Conservation (phyloP, 495 filamentous ascomycete species). For the Aspergillus affinis region DNA sequence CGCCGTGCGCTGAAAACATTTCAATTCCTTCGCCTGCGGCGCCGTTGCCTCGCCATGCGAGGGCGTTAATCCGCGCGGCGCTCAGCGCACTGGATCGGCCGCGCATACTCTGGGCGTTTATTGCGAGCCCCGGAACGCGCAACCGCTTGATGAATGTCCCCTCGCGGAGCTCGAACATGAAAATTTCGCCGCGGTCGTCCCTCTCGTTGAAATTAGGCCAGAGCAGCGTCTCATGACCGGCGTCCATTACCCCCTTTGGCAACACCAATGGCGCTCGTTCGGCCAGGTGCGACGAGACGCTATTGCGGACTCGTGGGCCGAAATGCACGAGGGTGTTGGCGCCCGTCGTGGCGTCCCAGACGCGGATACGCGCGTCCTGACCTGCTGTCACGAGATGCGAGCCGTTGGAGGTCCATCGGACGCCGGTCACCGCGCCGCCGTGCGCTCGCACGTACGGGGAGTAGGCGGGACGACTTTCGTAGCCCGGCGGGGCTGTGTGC, state of each 20-base stretch:
- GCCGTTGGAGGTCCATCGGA: conserved; percentile 80
- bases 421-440: conserved; percentile 73
- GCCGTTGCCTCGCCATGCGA: conserved; percentile 67
- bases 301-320: conserved; percentile 73
- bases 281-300: conserved; percentile 52
- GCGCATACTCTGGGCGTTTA: conserved; percentile 31
- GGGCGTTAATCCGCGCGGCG: conserved; percentile 61
- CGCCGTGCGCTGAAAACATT: conserved; percentile 53
- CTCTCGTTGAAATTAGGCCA: conserved; percentile 68
- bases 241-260: conserved; percentile 49
- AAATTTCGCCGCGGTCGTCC: conserved; percentile 61
- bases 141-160: conserved; percentile 71
- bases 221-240: conserved; percentile 63
- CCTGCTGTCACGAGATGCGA: conserved; percentile 72
- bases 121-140: conserved; percentile 56
- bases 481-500: conserved; percentile 23
- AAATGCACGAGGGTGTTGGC: conserved; percentile 83
- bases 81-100: conserved; percentile 37
- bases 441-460: conserved; percentile 62
- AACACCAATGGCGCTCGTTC: conserved; percentile 61
- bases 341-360: conserved; percentile 78
- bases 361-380: conserved; percentile 76
- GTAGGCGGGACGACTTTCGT: conserved; percentile 44
- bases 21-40: conserved; percentile 46
- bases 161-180: conserved; percentile 72